Evolutionary conservation across 108 stramenopile species (phyloP).

Genomic region (Chaetoceros muelleri): DNA sequence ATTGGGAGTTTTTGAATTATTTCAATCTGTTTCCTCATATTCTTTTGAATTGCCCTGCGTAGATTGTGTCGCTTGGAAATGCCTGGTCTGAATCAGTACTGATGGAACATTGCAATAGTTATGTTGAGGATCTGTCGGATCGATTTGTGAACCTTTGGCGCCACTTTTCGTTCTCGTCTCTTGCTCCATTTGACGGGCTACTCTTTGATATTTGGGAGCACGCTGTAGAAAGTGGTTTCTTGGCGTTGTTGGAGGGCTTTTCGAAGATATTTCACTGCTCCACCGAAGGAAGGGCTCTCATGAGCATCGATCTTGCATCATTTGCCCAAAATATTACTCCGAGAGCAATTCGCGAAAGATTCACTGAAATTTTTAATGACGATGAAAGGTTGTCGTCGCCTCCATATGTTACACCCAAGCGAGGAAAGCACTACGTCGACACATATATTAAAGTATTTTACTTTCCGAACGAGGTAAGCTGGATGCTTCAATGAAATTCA

Average conservation of each 20-base stretch:
- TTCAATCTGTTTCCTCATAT: constrained; percentile 2
- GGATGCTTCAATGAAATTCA: background rate
- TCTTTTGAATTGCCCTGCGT: constrained; percentile 1
- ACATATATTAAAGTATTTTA: constrained; percentile 88
- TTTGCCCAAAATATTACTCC: constrained; percentile 38
- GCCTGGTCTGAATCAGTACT: constrained; percentile 63
- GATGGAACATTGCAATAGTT: constrained; percentile 60
- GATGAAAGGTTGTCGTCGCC: constrained; percentile 22
- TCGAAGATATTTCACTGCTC: constrained; percentile 67
- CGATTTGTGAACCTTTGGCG: constrained; percentile 32
- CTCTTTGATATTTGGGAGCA: constrained; percentile 41
- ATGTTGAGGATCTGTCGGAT: constrained; percentile 62
- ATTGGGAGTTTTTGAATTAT: background rate
- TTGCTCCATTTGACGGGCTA: constrained; percentile 19
- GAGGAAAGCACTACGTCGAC: constrained; percentile 63
- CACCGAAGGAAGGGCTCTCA: constrained; percentile 84
- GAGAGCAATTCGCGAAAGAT: constrained; percentile 23
- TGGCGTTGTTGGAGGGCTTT: constrained; percentile 77
- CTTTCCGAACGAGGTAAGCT: constrained; percentile 63
- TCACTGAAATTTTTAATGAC: constrained; percentile 17
- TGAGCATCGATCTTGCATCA: constrained; percentile 93
- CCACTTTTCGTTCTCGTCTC: constrained; percentile 18
- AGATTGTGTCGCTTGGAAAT: constrained; percentile 37
- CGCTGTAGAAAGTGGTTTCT: constrained; percentile 41
- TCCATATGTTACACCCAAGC: constrained; percentile 13